Evolutionary conservation across 768 basidiomycete species (phyloP), one percentile per base, ranked within the genome.

Genomic region (Ramaria sp.): DNA sequence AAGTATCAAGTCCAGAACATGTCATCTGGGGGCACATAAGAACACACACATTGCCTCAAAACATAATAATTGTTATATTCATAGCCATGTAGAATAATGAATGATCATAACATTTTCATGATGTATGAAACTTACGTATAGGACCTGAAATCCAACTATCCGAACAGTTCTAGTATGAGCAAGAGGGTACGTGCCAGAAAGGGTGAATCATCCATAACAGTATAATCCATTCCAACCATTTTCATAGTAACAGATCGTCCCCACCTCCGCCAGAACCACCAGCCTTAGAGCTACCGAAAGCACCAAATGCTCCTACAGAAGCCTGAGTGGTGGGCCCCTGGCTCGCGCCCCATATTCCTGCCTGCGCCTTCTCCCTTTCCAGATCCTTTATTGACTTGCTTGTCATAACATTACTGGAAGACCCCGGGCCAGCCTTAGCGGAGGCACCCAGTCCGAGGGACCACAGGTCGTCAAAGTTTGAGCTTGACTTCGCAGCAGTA

Each of bases 391-490:
- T 94, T 45, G 85, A 88, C 75, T 92, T 91, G 39, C 75, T 74
- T 41, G 66, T 63, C 1, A 46, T 54, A 11, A 58, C 34, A 11
- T 53, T 61, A 6, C 60, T 24, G 1, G 55, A 10, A 2, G 54
- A 41, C 20, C 15, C 41, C 13, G 62, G 37, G 12, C 69, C 66
- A 2, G 78, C 66, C 39, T 74, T 59, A 34, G 54, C 63, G 13
- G 75, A 54, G 12, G 69, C 47, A 58, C 7, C 68, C 38, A 94
- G 77, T 1, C 86, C 88, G 77, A 92, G 76, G 20, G 80, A 79
- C 88, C 89, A 96, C 61, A 96, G 68, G 67, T 96, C 93, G 60
- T 93, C 93, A 65, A 95, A 96, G 64, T 82, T 84, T 7, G 59
- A 58, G 5, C 63, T 63, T 1, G 67, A 61, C 59, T 47, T 55